A percentile compares a stretch with the other conserved stretches of the same genome.
Evolutionary conservation across 345 rosid species (phyloP).

Genomic region (Ricinus communis): DNA sequence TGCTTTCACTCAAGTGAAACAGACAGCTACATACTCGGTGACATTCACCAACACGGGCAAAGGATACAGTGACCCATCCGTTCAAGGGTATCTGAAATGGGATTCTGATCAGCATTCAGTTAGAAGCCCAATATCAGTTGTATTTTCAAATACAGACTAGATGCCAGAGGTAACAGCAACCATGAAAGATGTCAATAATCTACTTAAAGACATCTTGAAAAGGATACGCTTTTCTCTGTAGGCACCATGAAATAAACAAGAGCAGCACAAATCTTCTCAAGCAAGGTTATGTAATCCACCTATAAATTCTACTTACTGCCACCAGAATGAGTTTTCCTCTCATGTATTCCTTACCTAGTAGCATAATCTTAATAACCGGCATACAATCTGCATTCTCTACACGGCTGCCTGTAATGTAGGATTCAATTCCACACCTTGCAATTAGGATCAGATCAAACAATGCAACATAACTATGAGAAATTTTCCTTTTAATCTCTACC

Average conservation of each 20-base stretch:
- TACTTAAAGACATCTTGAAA: not conserved
- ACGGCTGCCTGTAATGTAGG: too few relatives aligned
- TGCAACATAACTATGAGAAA: not conserved
- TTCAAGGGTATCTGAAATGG: constrained; percentile 26
- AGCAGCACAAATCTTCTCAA: not conserved
- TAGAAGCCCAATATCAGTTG: constrained; percentile 13
- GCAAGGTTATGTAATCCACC: not conserved
- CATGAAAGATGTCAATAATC: not conserved
- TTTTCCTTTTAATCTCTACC: not conserved
- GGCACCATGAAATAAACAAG: not conserved
- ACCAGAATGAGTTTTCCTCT: too few relatives aligned
- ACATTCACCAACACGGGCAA: constrained; percentile 15
- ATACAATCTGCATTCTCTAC: too few relatives aligned
- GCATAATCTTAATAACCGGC: too few relatives aligned
- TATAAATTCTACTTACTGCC: too few relatives aligned
- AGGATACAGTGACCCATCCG: not conserved
- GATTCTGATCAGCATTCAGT: not conserved
- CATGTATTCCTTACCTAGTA: too few relatives aligned
- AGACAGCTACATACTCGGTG: constrained; percentile 19
- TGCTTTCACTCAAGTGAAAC: not conserved
- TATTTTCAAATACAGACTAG: not conserved
- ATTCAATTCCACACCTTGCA: too few relatives aligned
- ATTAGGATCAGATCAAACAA: not conserved
- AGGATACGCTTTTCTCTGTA: not conserved
- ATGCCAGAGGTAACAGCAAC: not conserved